Conservation (phyloP, 2,329 filamentous ascomycete species). For the Cercospora brassicicola region DNA sequence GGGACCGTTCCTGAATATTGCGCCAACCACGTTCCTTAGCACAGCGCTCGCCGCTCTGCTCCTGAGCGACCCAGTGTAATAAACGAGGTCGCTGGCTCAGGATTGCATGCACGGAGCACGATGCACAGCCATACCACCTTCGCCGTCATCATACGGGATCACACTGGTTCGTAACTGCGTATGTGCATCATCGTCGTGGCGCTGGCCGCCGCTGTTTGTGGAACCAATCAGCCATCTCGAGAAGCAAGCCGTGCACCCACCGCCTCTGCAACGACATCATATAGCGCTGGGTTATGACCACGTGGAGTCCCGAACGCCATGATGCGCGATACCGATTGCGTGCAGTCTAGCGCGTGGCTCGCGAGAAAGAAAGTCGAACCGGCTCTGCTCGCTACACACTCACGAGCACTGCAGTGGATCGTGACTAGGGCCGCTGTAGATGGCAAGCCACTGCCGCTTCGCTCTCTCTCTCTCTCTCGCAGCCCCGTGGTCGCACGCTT, state of each 20-base stretch:
- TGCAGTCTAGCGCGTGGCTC: neutral
- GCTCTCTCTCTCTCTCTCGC: no score
- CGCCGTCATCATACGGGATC: neutral
- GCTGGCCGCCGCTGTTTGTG: neutral
- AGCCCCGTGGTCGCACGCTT: neutral
- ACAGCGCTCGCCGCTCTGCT: neutral
- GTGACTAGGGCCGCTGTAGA: no score
- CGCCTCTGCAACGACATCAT: slow-evolving; percentile 5
- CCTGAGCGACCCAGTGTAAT: neutral
- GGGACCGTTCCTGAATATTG: neutral
- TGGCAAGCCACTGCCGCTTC: no score
- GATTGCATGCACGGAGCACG: neutral
- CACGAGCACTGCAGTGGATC: no score
- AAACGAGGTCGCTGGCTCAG: neutral
- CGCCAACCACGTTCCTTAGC: neutral
- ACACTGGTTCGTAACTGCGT: neutral
- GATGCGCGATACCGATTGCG: slow-evolving; percentile 1
- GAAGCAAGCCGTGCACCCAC: neutral
- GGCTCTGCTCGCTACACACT: neutral
- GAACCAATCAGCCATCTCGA: neutral
- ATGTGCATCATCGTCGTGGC: neutral
- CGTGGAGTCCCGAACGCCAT: slow-evolving; percentile 11
- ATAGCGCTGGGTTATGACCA: neutral
- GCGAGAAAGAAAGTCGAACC: neutral
- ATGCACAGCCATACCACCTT: neutral